Base-by-base conservation (phyloP, 2,329 filamentous ascomycete species). In the Colletotrichum horii region DNA sequence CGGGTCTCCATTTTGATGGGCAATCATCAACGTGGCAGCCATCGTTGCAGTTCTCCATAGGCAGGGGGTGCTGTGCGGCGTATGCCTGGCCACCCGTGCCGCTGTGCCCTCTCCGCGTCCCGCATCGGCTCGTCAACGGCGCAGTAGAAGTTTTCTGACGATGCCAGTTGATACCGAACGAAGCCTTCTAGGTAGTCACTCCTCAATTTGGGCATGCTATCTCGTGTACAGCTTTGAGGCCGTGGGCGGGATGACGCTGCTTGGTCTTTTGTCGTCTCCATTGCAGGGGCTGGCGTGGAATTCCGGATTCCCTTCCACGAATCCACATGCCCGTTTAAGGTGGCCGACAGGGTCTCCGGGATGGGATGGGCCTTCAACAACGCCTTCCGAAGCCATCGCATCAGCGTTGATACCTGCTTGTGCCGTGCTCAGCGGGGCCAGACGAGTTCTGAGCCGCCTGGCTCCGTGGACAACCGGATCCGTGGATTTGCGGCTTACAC, bases 21-120 rank as follows among this genome's bases (percentile, higher is more conserved):
- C 38, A 67, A 38, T 66, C 52, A 68, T 36, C 73, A 73, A 68
- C 64, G 73, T 73, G 70, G 73, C 73, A 73, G 64, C 69, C 69
- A 62, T 61, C 43, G 19, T 34, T 66, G n/a, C 58, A 55, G 26
- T 55, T 38, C 34, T 32, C 52, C 71, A 24, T 32, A 19, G 36
- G 38, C 48, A 60, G 55, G 36, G 36, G 48, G 38, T 71, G 60
- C 28, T n/a, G 48, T 22, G 43, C 60, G 32, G 48, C 48, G 43
- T 52, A 66, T 11, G 26, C 36, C 30, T 30, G 38, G 48, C 38
- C 55, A 55, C 38, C 61, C 52, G 52, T 71, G 61, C 61, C 55
- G 68, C 61, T 55, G 72, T 66, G 60, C 22, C 24, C 28, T 36
- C 26, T 26, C 26, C 58, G 28, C 19, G n/a, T 24, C 30, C 19